Evolutionary conservation across 352 stramenopile species (phyloP), one percentile per base, ranked within the genome.

Genomic region (Chrysophaeum taylorii): DNA sequence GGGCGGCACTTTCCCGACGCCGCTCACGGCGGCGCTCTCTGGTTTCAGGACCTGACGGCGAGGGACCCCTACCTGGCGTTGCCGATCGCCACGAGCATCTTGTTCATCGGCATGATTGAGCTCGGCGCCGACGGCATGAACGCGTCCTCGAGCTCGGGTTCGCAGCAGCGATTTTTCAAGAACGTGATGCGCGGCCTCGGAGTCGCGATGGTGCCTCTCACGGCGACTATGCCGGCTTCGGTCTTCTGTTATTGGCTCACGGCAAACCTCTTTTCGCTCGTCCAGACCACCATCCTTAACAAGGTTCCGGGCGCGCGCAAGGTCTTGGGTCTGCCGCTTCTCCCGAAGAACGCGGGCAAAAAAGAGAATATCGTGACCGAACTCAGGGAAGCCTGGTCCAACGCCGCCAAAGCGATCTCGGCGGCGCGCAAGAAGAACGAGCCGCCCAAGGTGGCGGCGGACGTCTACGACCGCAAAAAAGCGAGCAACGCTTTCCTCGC

Each of bases 241-340:
- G 57, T 66, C 57, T 66, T 66, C n/a, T 66, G 57, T 25, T 66
- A 66, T 25, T 66, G 57, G 57, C 2, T 66, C 33, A 38, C 57
- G 33, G 57, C 57, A 9, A 66, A 66, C 36, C 29, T 36, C 12
- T 66, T 48, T 36, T 66, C 57, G 12, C 15, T 66, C 33, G 2
- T 27, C 4, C 57, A 66, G 57, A 66, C 57, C 16, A 7, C n/a
- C 31, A 9, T 66, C 12, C 35, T 66, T 2, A 66, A 66, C 57
- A 66, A 66, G 57, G 57, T 66, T 2, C 57, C 57, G 33, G 57
- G 57, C 31, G 57, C 27, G 33, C 57, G 57, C 57, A 36, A 66
- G 35, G 57, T 36, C 31, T 25, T 66, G 4, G 57, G 57, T 9
- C 9, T 63, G 27, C 52, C 52, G 9, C 25, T 2, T 7, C 27